phyloP scores from a whole-genome alignment of 352 stramenopile genomes.

The Globisporangium okanoganense region DNA sequence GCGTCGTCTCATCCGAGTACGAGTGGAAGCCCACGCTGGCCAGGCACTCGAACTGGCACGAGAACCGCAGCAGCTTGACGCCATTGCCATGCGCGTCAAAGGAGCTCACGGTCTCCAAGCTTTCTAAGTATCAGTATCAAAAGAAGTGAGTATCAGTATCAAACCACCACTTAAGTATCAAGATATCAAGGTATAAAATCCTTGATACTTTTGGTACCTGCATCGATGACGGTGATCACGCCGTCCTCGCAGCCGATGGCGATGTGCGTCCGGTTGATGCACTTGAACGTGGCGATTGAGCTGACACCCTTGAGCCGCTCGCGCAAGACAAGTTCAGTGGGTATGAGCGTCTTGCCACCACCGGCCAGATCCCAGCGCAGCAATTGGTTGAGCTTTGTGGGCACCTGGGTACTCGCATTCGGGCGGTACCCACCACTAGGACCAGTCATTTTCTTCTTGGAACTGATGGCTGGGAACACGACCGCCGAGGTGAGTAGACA shows the following conservation, averaged over 20 bases:
- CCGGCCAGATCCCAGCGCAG: slow-evolving; percentile 46
- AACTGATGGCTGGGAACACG: slow-evolving; percentile 35
- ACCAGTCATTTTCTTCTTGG: slow-evolving; percentile 8
- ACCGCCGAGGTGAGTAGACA: slow-evolving; percentile 46
- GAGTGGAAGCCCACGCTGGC: slow-evolving; percentile 57
- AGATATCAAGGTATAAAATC: background rate
- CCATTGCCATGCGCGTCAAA: slow-evolving; percentile 60
- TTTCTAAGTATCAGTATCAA: slow-evolving; percentile 22
- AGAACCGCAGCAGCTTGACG: slow-evolving; percentile 49
- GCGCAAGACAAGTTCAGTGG: slow-evolving; percentile 18
- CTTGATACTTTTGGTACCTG: slow-evolving; percentile 4
- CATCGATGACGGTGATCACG: slow-evolving; percentile 47
- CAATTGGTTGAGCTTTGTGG: slow-evolving; percentile 54
- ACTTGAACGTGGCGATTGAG: slow-evolving; percentile 36
- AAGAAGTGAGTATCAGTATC: background rate
- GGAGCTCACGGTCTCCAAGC: slow-evolving; percentile 30
- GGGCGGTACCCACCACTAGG: slow-evolving; percentile 26
- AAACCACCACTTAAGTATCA: background rate
- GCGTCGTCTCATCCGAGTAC: slow-evolving; percentile 62
- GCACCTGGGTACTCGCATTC: slow-evolving; percentile 23
- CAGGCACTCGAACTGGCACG: slow-evolving; percentile 40
- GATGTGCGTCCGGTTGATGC: slow-evolving; percentile 49
- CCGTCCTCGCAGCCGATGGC: slow-evolving; percentile 53
- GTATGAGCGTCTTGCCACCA: slow-evolving; percentile 15
- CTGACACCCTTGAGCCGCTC: slow-evolving; percentile 55